Evolutionary conservation across 257 asterid genomes (phyloP).

Genomic region (Lycium barbarum): DNA sequence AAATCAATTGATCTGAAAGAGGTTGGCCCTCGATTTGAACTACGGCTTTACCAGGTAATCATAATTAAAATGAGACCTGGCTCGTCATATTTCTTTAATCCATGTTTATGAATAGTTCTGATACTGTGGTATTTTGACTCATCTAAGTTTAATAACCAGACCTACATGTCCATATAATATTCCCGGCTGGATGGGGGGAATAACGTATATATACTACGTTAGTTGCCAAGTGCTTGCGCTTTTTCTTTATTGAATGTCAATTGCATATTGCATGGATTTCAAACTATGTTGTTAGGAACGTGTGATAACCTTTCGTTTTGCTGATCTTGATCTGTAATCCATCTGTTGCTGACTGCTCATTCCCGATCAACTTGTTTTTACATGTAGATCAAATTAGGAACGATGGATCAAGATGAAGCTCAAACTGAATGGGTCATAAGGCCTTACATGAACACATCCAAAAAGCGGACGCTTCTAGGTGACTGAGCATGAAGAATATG

Average conservation of each 20-base stretch:
- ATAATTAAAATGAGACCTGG: not conserved
- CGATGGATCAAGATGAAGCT: slow-evolving; percentile 87
- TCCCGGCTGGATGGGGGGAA: too few species aligned
- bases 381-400: slow-evolving; percentile 74
- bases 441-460: slow-evolving; percentile 73
- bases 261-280: not conserved
- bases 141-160: not conserved
- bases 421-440: slow-evolving; percentile 68
- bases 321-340: not conserved
- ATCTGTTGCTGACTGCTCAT: not conserved
- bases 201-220: too few species aligned
- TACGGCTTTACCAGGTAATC: slow-evolving; percentile 83
- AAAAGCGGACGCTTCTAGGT: slow-evolving; percentile 58
- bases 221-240: not conserved
- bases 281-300: not conserved
- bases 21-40: slow-evolving; percentile 94
- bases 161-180: too few species aligned
- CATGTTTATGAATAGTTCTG: not conserved
- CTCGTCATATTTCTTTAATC: not conserved
- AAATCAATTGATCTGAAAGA: slow-evolving; percentile 89
- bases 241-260: not conserved
- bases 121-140: not conserved
- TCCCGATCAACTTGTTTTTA: not conserved
- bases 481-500: slow-evolving; percentile 36
- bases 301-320: not conserved